Evolutionary conservation across 2,329 filamentous ascomycete genomes (phyloP), one percentile per base, ranked within the genome.

Genomic region (Raffaelea deltoideospora): DNA sequence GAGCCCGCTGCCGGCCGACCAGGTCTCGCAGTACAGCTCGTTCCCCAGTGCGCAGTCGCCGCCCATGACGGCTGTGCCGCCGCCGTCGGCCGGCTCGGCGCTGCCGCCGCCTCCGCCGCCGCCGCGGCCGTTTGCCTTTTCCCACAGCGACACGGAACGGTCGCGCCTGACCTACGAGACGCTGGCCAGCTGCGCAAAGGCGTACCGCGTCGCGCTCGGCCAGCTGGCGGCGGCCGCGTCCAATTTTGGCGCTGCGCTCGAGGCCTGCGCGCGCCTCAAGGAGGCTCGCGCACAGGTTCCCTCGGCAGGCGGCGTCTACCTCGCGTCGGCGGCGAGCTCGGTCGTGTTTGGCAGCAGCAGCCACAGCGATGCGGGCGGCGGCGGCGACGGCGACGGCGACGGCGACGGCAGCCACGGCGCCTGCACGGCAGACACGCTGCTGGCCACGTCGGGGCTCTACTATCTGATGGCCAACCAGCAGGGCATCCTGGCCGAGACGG

Each of bases 381-480:
- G n/a, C 31, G 20, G 33, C 33, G 18, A 17, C 56, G 21, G 10
- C 8, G 15, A 21, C 34, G 57, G 55, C 36, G 59, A 60, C 43
- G 63, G 60, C 52, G 69, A 68, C 52, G 63, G 62, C 18, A 51
- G 59, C 31, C 55, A 57, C 31, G 62, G 63, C 9, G 43, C 62
- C 26, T 78, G 73, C 56, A 79, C 75, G 1, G 75, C 74, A 14
- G 73, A 79, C 53, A 63, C 65, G 37, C 60, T 80, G 31, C 59
- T 80, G 41, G 65, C 71, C 22, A 69, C 73, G 11, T 69, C 71
- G 24, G 76, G 76, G 26, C 64, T 79, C 29, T 76, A 80, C 50
- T 72, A 79, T 48, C 63, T 80, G 17, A 62, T 79, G 40, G 75
- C 75, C 32, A 80, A 79, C 55, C 76, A 80, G 58, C 72, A 78